Percentiles rank a stretch among this genome's conserved stretches.
phyloP scores from a whole-genome alignment of 2,329 filamentous ascomycete species.

The Paecilomyces variotii region DNA sequence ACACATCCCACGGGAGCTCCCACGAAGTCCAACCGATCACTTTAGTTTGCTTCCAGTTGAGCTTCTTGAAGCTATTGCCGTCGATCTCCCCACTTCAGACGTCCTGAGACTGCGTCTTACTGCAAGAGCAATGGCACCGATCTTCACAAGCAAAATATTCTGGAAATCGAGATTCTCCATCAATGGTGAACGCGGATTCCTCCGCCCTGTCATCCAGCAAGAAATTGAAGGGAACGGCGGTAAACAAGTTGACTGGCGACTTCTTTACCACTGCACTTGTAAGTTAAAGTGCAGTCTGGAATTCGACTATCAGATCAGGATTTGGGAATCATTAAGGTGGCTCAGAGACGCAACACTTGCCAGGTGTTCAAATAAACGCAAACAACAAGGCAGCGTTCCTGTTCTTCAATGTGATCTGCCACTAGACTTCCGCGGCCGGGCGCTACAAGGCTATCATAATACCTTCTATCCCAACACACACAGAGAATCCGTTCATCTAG shows the following conservation, averaged over 20 bases:
- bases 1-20: not conserved
- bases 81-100: slow-evolving; percentile 1
- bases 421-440: not conserved
- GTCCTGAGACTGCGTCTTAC: slow-evolving; percentile 2
- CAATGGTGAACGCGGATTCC: slow-evolving; percentile 3
- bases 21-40: not conserved
- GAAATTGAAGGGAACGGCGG: not conserved
- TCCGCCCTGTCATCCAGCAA: not conserved
- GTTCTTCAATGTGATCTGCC: not conserved
- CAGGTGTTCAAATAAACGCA: not conserved
- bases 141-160: slow-evolving; percentile 5
- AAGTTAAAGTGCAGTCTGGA: not conserved
- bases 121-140: slow-evolving; percentile 3
- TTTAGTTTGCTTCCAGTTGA: slow-evolving; percentile 5
- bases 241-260: not conserved
- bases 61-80: slow-evolving; percentile 2
- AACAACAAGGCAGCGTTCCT: not conserved
- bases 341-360: not conserved
- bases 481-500: not conserved
- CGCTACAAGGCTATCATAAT: not conserved
- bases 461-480: not conserved
- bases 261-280: not conserved
- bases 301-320: not conserved
- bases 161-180: slow-evolving; percentile 7
- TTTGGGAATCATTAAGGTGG: not conserved